phyloP scores from a whole-genome alignment of 2,329 filamentous ascomycete genomes.

The Monilinia fructigena region DNA sequence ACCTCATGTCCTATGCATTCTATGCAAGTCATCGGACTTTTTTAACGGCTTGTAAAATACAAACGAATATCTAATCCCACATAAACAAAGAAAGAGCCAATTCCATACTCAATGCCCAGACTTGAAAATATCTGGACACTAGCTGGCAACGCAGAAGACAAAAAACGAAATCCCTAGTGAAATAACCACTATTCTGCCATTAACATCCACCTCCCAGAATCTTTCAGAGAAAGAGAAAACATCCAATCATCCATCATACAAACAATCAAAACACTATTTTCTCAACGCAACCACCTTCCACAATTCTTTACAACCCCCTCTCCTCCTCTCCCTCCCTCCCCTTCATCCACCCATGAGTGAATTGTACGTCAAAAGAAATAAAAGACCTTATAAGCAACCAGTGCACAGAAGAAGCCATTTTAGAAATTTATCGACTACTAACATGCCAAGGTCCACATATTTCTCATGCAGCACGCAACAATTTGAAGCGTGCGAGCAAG shows the following conservation, averaged over 20 bases:
- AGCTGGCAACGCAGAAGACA: background rate
- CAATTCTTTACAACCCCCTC: background rate
- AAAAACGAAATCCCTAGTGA: background rate
- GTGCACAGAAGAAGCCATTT: background rate
- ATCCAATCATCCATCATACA: background rate
- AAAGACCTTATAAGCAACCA: background rate
- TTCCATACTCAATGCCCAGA: background rate
- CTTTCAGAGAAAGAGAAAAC: background rate
- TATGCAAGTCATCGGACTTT: background rate
- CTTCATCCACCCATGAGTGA: background rate
- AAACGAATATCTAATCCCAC: constrained; percentile 38
- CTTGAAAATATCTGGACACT: background rate
- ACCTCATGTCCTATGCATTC: background rate
- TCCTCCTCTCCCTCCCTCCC: no score
- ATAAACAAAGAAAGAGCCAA: background rate
- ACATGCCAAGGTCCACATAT: background rate
- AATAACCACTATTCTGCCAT: background rate
- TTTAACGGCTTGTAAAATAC: constrained; percentile 27
- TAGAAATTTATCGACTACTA: background rate
- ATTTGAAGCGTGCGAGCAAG: background rate
- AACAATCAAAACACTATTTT: background rate
- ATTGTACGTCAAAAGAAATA: background rate
- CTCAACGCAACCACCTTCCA: background rate
- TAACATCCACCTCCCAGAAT: background rate
- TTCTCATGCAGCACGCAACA: background rate